Evolutionary conservation across 768 basidiomycete genomes (phyloP), one percentile per base, ranked within the genome.

Genomic region (Vararia minispora): DNA sequence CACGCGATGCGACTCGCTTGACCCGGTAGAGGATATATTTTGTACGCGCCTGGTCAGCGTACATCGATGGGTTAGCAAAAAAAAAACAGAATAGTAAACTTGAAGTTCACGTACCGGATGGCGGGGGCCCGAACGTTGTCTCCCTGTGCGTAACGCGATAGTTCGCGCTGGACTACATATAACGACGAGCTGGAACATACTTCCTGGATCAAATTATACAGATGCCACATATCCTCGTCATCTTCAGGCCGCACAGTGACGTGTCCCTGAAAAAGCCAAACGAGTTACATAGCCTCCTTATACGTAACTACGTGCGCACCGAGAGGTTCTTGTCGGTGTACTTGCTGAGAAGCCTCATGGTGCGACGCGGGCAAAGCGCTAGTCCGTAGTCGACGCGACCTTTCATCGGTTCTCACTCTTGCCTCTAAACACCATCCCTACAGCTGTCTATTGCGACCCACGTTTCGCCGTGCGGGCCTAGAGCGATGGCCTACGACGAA

Each of bases 191-290:
- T n/a, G 24, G 11, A 28, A 35, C 67, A 35, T 32, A 73, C 73
- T 57, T 82, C 69, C 47, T 86, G 76, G 39, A 99, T 95, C 40
- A 99, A 68, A 64, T 99, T 98, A 60, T 98, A 99, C 21, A 97
- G 68, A 69, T 99, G 95, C 92, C 94, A 99, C 84, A 99, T 95
- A 58, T 99, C 95, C 61, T 99, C 95, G 52, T 97, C 90, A 50
- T 98, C 92, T 58, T 99, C 91, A 4, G 94, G 92, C 33, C 88
- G 77, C 31, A 97, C 68, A n/a, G 78, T 88, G 45, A 95, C 85
- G 72, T 91, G 76, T 13, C 94, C 94, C 89, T 92, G 52, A 6
- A 34, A 37, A 29, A 41, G 49, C 59, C 52, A 52, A 50, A 57
- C 58, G 35, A 5, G 20, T 24, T 16, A 25, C 52, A 57, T 48